These are phyloP conservation scores for Coniochaeta ligniaria DNA, from an alignment of 2,329 filamentous ascomycete species.

Conservation along the genomic window DNA sequence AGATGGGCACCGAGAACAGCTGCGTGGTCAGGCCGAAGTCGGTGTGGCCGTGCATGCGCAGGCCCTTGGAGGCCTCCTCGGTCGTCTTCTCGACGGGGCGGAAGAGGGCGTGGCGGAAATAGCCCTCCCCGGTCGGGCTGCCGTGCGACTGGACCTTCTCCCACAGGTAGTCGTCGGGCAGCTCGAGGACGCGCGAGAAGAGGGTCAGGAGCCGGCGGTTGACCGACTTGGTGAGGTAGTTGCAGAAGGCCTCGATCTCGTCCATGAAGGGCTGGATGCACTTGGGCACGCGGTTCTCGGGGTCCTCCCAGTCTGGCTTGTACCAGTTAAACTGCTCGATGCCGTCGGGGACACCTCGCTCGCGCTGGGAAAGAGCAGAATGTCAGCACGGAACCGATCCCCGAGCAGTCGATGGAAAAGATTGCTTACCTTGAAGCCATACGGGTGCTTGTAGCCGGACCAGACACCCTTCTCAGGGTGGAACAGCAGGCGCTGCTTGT, in stretches of 20 bases:
- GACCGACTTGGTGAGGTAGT: constrained; percentile 27
- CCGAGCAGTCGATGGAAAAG: background rate
- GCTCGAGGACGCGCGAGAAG: constrained; percentile 34
- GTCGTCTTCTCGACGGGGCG: constrained; percentile 25
- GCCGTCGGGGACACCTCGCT: constrained; percentile 34
- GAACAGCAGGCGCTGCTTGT: constrained; percentile 39
- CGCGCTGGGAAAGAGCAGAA: constrained; percentile 20
- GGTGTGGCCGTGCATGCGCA: constrained; percentile 39
- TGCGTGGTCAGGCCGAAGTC: constrained; percentile 39
- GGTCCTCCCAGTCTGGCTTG: constrained; percentile 33
- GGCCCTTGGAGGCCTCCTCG: constrained; percentile 24
- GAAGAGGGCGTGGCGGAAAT: constrained; percentile 37
- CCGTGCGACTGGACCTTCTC: constrained; percentile 34
- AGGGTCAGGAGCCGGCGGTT: constrained; percentile 33
- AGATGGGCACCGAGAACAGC: constrained; percentile 38
- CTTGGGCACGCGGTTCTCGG: constrained; percentile 30
- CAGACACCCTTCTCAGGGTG: constrained; percentile 38
- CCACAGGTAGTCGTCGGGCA: constrained; percentile 36
- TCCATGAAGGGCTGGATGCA: constrained; percentile 42
- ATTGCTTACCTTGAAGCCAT: constrained; percentile 30
- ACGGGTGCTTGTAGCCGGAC: constrained; percentile 43
- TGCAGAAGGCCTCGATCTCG: constrained; percentile 34
- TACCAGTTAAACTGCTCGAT: constrained; percentile 51
- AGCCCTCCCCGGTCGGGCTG: constrained; percentile 32
- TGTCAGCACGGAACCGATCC: background rate